Percentiles rank a stretch among this genome's conserved stretches.
Conservation (phyloP, 2,329 filamentous ascomycete species). For the Emergomyces orientalis region DNA sequence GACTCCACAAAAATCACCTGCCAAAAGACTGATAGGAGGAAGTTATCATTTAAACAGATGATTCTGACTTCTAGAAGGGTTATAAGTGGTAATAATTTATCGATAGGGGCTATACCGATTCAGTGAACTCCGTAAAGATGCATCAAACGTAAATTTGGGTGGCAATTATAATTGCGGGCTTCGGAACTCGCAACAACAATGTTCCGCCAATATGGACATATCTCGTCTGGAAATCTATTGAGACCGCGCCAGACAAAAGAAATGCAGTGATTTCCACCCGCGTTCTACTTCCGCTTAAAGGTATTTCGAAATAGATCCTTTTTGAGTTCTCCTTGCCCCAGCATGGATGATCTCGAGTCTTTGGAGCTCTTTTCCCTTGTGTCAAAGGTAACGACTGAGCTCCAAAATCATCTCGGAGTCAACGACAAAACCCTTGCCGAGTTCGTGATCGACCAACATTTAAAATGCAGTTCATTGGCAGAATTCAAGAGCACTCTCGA, state of each 20-base stretch:
- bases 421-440: slow-evolving; percentile 92
- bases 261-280: background rate
- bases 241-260: background rate
- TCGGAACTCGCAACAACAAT: slow-evolving; percentile 26
- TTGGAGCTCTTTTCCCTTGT: slow-evolving; percentile 91
- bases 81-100: background rate
- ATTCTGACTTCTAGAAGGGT: background rate
- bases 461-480: slow-evolving; percentile 58
- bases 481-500: slow-evolving; percentile 71
- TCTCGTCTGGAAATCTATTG: background rate
- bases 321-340: slow-evolving; percentile 7
- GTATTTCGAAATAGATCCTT: background rate
- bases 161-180: background rate
- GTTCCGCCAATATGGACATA: slow-evolving; percentile 22
- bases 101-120: background rate
- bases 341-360: slow-evolving; percentile 83
- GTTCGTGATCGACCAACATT: slow-evolving; percentile 85
- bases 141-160: background rate
- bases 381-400: slow-evolving; percentile 84
- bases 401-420: slow-evolving; percentile 87
- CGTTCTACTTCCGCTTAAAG: background rate
- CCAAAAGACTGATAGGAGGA: background rate
- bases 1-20: background rate
- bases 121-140: no score
- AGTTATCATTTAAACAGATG: background rate